A percentile compares a stretch with the other conserved stretches of the same genome.
These are phyloP conservation scores for Trichosporon faecale DNA, from an alignment of 1,284 basidiomycete species.

Conservation along the genomic window DNA sequence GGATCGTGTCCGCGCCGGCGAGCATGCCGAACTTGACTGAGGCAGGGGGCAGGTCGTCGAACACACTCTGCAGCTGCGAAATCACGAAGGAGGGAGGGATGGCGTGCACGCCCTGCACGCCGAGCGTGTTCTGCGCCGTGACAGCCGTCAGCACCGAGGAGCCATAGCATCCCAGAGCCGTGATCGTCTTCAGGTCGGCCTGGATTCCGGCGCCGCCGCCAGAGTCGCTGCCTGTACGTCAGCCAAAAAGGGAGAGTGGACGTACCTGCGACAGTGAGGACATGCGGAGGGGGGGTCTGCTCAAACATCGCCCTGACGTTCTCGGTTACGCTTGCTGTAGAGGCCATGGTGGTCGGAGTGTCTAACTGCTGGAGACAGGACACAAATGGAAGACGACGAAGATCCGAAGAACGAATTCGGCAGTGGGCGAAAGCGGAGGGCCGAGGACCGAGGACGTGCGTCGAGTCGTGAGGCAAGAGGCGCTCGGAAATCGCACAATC, in stretches of 20 bases:
- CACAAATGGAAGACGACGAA: no score
- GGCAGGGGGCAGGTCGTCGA: conserved; percentile 70
- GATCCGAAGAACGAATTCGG: background rate
- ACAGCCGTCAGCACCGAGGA: conserved; percentile 83
- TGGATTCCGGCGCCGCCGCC: conserved; percentile 83
- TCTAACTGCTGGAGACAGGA: background rate
- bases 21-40: conserved; percentile 91
- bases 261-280: conserved; percentile 47
- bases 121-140: conserved; percentile 86
- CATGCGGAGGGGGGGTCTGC: conserved; percentile 31
- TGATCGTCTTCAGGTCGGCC: conserved; percentile 78
- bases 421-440: background rate
- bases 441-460: no score
- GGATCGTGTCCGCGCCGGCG: conserved; percentile 54
- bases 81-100: conserved; percentile 66
- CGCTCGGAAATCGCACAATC: background rate
- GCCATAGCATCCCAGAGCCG: conserved; percentile 76
- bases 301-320: background rate
- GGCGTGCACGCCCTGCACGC: conserved; percentile 70
- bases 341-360: background rate
- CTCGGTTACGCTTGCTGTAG: background rate
- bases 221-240: conserved; percentile 58
- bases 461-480: no score
- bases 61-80: conserved; percentile 66
- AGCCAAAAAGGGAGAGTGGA: background rate